Base-by-base conservation (phyloP, 805 yeast species). In the Cyberlindnera amylophila region DNA sequence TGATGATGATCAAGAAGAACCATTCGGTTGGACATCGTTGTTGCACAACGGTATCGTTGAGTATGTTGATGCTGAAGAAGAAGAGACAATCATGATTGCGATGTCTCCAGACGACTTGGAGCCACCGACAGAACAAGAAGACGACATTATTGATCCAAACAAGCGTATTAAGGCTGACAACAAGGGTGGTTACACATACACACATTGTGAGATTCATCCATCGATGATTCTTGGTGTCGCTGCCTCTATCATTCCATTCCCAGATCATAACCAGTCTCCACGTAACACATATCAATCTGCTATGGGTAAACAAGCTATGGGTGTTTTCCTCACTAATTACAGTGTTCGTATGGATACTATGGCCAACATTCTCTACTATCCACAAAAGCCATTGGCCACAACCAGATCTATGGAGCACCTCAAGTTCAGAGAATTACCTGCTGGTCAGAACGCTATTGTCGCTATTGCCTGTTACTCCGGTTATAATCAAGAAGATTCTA, bases 291-390 rank as follows among this genome's bases (percentile, higher is more conserved):
- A 93, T 67, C 99, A 93, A 72, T 90, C 96, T 63, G 99, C 99
- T 51, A 93, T 93, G 99, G 99, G 99, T 80, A 93, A 93, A 68
- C 99, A 93, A 71, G 99, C 99, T 44, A 93, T 93, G 99, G 99
- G 99, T 63, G 98, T 93, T 9, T 91, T 86, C 66, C 75, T 91
- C 58, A 93, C 99, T 4, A 93, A 93, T 62, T 93, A 91, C 65
- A 78, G 83, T 45, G 96, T 91, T 40, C 86, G 99, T 70, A 93
- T 93, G 99, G 99, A 93, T 67, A 93, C 99, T 1, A 93, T 93
- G 99, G 97, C 99, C 9, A 93, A 93, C 62, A 91, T 93, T 56
- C 74, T 93, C 54, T 93, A 93, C 63, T 93, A 93, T 62, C 99
- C 99, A 32, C 99, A 93, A 64, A 93, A 93, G 65, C 99, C 99